phyloP scores from a whole-genome alignment of 495 filamentous ascomycete genomes.

The Chaetomidium leptoderma region DNA sequence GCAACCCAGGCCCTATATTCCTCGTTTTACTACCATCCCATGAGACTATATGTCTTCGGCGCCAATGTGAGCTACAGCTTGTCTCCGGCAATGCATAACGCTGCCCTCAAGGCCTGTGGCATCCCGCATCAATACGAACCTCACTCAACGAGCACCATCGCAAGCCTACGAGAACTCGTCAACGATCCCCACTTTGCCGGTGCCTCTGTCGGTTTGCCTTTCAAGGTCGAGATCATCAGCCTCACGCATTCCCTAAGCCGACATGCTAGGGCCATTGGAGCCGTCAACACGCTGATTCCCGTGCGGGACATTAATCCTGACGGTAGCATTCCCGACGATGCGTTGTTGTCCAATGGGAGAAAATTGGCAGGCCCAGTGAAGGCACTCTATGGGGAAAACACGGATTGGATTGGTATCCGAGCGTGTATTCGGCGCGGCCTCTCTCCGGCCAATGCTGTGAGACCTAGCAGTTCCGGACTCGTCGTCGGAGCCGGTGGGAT shows the following conservation, averaged over 20 bases:
- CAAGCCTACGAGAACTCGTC: constrained; percentile 56
- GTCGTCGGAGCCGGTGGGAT: constrained; percentile 74
- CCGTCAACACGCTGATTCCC: constrained; percentile 71
- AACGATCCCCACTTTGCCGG: constrained; percentile 64
- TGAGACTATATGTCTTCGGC: constrained; percentile 68
- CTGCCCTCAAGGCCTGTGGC: constrained; percentile 61
- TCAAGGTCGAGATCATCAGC: constrained; percentile 63
- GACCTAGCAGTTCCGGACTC: constrained; percentile 57
- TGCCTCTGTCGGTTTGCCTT: constrained; percentile 66
- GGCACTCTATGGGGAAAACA: constrained; percentile 73
- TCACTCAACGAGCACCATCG: constrained; percentile 55
- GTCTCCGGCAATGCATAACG: constrained; percentile 72
- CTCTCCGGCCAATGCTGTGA: constrained; percentile 69
- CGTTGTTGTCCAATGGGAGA: constrained; percentile 53
- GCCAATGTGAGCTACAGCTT: constrained; percentile 65
- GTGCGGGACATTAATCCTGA: constrained; percentile 54
- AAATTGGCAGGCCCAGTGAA: constrained; percentile 59
- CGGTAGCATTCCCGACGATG: constrained; percentile 56
- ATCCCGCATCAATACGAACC: constrained; percentile 62
- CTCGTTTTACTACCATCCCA: constrained; percentile 53
- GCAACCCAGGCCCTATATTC: constrained; percentile 52
- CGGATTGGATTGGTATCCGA: constrained; percentile 69
- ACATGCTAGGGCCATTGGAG: constrained; percentile 69
- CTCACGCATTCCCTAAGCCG: constrained; percentile 61
- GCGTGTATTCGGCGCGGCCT: constrained; percentile 63